Evolutionary conservation across 108 stramenopile species (phyloP).

Genomic region (Cylindrotheca fusiformis): DNA sequence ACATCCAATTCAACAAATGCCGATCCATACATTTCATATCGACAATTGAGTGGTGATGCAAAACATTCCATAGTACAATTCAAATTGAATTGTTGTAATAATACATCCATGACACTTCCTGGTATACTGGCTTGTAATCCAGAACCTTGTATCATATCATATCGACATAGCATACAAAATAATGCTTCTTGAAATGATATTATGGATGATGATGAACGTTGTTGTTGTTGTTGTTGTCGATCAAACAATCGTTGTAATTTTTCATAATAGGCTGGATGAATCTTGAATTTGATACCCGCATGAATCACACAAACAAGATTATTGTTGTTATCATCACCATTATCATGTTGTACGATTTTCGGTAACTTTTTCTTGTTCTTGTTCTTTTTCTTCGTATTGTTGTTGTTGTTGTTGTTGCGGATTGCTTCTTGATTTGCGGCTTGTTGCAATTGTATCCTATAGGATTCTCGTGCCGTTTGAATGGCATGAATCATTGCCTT

Average conservation of each 20-base stretch:
- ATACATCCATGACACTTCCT: conserved; percentile 69
- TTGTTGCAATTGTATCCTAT: conserved; percentile 20
- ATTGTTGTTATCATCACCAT: too few species aligned
- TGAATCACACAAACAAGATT: conserved; percentile 28
- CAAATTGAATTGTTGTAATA: conserved; percentile 57
- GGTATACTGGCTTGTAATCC: conserved; percentile 83
- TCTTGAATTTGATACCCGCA: conserved; percentile 56
- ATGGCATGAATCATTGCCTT: conserved; percentile 12
- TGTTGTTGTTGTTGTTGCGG: background rate
- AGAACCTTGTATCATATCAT: conserved; percentile 82
- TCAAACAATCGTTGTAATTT: conserved; percentile 61
- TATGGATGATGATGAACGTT: background rate
- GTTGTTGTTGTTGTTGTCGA: conserved; percentile 19
- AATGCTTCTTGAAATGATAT: conserved; percentile 40
- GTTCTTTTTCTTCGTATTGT: too few species aligned
- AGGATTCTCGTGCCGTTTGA: conserved; percentile 14
- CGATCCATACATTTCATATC: conserved; percentile 52
- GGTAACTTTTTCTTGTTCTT: conserved; percentile 34
- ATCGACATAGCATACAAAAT: conserved; percentile 64
- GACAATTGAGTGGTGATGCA: conserved; percentile 89
- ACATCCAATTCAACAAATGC: conserved; percentile 87
- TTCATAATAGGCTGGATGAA: conserved; percentile 56
- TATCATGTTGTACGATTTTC: conserved; percentile 35
- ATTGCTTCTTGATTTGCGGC: conserved; percentile 2
- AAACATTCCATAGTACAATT: conserved; percentile 78